Evolutionary conservation across 2,329 filamentous ascomycete genomes (phyloP).

Genomic region (Akanthomyces lecanii): DNA sequence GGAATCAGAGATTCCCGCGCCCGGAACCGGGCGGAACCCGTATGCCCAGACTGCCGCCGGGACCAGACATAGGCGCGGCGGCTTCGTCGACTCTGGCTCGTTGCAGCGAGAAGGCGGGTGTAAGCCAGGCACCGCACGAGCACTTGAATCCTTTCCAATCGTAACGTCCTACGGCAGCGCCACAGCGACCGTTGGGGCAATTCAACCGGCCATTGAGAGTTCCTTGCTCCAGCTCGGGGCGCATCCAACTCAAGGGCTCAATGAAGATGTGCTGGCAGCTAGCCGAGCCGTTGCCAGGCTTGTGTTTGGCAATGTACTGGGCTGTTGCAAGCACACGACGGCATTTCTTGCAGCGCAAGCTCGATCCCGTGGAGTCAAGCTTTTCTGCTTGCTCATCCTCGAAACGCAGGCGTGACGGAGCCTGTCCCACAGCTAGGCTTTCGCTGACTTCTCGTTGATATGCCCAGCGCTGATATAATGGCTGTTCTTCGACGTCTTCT

Average conservation of each 20-base stretch:
- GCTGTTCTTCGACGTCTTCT: conserved; percentile 58
- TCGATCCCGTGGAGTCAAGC: conserved; percentile 26
- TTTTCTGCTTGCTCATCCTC: conserved; percentile 62
- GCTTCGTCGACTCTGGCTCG: conserved; percentile 77
- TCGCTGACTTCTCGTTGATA: conserved; percentile 53
- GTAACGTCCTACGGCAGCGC: conserved; percentile 82
- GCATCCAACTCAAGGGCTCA: conserved; percentile 95
- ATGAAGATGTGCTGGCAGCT: conserved; percentile 83
- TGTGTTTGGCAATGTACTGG: conserved; percentile 64
- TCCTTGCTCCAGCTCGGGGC: conserved; percentile 72
- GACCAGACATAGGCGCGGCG: conserved; percentile 16
- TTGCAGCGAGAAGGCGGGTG: conserved; percentile 83
- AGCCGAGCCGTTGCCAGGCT: conserved; percentile 25
- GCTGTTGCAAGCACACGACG: conserved; percentile 57
- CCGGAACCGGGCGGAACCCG: conserved; percentile 49
- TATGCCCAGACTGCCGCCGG: conserved; percentile 41
- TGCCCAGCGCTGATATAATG: conserved; percentile 72
- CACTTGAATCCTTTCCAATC: conserved; percentile 95
- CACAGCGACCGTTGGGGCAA: conserved; percentile 76
- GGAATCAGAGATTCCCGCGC: conserved; percentile 31
- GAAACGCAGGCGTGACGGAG: conserved; percentile 79
- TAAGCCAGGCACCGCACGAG: conserved; percentile 85
- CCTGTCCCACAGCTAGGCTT: conserved; percentile 66
- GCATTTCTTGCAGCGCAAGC: conserved; percentile 85
- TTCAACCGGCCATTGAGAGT: conserved; percentile 77